Percentiles rank a stretch among this genome's conserved stretches.
Evolutionary conservation across 78 protist species (phyloP).

Genomic region (slime mould (Dictyostelium discoideum)): dicty_2.7 NC_007090.3:502501-503000

Average conservation of each 20-base stretch:
- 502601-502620: not conserved
- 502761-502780: not conserved
- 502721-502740: conserved; percentile 16
- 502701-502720: conserved; percentile 5
- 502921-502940: not conserved
- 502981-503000: not conserved
- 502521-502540: not conserved
- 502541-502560: not conserved
- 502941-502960: not conserved
- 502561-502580: not conserved
- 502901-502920: not conserved
- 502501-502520: not conserved
- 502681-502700: not conserved
- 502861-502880: not conserved
- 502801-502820: conserved; percentile 2
- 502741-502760: not conserved
- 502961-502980: not conserved
- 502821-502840: not conserved
- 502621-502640: not conserved
- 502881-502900: not conserved
- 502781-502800: not conserved
- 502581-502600: conserved; percentile 4
- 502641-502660: not conserved
- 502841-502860: not conserved
- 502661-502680: not conserved